phyloP scores from a whole-genome alignment of 176 grass and related monocot genomes.

The Rhynchospora tenuis region DNA sequence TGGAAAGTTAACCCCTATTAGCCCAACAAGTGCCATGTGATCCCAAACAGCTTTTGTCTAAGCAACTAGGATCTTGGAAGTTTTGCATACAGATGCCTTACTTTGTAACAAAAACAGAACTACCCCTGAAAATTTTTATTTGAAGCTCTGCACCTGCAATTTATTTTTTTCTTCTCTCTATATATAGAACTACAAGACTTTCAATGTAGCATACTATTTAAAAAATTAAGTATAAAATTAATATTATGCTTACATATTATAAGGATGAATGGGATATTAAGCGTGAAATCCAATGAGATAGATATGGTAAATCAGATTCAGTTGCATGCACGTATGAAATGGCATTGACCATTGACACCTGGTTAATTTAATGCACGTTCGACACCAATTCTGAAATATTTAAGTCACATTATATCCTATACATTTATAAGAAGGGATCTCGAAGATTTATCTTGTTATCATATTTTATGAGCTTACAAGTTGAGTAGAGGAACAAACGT shows the following conservation, averaged over 20 bases:
- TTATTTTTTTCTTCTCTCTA: neutral
- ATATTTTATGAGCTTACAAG: constrained; percentile 12
- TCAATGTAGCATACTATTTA: neutral
- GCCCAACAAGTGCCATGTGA: constrained; percentile 40
- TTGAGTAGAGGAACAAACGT: constrained; percentile 21
- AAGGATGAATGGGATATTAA: neutral
- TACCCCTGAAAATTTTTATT: neutral
- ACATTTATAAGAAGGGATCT: neutral
- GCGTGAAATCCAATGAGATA: neutral
- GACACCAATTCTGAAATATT: neutral
- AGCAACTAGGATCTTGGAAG: neutral
- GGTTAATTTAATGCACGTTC: neutral
- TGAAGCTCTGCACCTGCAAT: neutral
- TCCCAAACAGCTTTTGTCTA: constrained; percentile 36
- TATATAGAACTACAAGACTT: neutral
- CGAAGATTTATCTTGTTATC: neutral
- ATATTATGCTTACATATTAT: neutral
- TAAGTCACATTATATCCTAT: neutral
- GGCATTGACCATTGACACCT: constrained; percentile 6
- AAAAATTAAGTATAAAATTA: neutral
- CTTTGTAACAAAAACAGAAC: neutral
- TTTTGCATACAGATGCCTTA: constrained; percentile 3
- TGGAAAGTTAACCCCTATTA: constrained; percentile 30
- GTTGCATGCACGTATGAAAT: neutral
- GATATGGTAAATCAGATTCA: neutral